A percentile compares a stretch with the other conserved stretches of the same genome.
Conservation (phyloP, 75 land plant genomes). For the Pinus albicaulis region DNA sequence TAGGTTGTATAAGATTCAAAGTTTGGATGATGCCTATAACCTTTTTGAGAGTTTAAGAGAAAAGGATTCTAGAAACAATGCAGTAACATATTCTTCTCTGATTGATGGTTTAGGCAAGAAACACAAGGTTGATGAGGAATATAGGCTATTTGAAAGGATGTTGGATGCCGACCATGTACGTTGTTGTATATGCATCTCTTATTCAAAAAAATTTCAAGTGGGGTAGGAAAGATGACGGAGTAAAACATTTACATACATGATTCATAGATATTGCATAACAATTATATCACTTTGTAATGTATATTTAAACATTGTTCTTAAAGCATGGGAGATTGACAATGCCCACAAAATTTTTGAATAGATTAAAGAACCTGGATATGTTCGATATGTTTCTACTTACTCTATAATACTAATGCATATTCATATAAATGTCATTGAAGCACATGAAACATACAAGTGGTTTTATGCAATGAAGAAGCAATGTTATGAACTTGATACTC, state of each 20-base stretch:
- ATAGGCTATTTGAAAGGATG: conserved; percentile 59
- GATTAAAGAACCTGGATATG: conserved; percentile 51
- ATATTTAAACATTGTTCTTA: conserved; percentile 68
- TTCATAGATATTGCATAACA: conserved; percentile 41
- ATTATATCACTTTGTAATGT: conserved; percentile 63
- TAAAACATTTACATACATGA: conserved; percentile 71
- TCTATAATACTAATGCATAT: conserved; percentile 67
- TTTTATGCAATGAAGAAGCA: conserved; percentile 73
- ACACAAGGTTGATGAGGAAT: conserved; percentile 63
- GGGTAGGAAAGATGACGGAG: conserved; percentile 74
- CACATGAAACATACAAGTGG: conserved; percentile 49
- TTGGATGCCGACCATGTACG: conserved; percentile 32
- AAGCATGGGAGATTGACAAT: conserved; percentile 51
- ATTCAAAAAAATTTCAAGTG: conserved; percentile 56
- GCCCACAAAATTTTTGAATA: conserved; percentile 59
- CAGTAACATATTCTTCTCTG: conserved; percentile 49
- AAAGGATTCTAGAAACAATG: conserved; percentile 40
- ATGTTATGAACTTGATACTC: conserved; percentile 64
- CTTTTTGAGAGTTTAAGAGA: conserved; percentile 46
- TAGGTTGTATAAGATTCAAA: conserved; percentile 56
- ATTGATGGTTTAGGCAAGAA: conserved; percentile 61
- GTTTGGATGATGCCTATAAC: conserved; percentile 61
- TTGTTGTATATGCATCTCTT: conserved; percentile 63
- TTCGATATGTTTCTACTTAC: conserved; percentile 70
- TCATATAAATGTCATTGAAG: conserved; percentile 58